phyloP scores from a whole-genome alignment of 805 yeast species.

The Hanseniaspora nectarophila region DNA sequence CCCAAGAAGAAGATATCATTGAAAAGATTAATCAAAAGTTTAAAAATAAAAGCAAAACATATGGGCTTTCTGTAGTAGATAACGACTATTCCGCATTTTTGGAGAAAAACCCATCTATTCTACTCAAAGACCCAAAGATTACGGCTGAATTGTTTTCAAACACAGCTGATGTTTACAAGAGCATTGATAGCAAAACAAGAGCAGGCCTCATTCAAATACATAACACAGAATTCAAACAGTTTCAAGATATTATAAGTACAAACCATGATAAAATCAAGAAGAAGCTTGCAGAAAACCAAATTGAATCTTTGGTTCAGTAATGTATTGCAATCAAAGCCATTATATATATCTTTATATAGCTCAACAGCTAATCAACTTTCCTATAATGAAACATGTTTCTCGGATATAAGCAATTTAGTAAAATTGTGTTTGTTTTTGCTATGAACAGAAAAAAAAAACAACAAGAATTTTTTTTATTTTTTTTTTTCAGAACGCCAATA shows the following conservation, averaged over 20 bases:
- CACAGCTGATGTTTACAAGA: neutral
- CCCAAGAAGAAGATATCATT: neutral
- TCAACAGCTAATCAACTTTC: neutral
- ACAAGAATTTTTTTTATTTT: conserved; percentile 9
- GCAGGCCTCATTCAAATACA: conserved; percentile 2
- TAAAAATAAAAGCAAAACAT: conserved; percentile 3
- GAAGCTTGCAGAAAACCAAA: neutral
- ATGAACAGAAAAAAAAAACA: neutral
- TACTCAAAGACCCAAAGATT: conserved; percentile 9
- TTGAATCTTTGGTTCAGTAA: neutral
- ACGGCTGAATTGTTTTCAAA: conserved; percentile 13
- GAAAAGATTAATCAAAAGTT: neutral
- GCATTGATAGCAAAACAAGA: neutral
- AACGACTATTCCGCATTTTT: neutral
- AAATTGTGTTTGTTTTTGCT: too few species aligned
- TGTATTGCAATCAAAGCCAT: neutral
- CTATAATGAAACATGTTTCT: too few species aligned
- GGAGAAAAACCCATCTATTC: conserved; percentile 6
- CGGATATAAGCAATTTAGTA: neutral
- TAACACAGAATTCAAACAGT: conserved; percentile 3
- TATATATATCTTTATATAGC: too few species aligned
- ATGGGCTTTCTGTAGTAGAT: conserved; percentile 5
- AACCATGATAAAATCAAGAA: neutral
- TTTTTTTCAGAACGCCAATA: neutral
- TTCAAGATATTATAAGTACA: neutral